Base-by-base conservation (phyloP, 306 rosid genomes). In the Rosa multiflora region DNA sequence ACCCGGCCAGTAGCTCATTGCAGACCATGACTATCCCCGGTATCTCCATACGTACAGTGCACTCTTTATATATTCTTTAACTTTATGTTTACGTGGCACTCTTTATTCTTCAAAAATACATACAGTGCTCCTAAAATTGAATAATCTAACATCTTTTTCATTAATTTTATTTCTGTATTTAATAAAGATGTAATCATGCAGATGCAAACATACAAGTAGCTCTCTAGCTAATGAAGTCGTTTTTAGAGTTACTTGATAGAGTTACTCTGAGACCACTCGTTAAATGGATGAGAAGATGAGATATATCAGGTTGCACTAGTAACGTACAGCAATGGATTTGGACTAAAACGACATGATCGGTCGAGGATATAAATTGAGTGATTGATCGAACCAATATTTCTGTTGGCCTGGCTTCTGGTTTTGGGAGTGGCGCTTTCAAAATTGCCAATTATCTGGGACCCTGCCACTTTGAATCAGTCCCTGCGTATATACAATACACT, bases 231-330 rank as follows among this genome's bases (percentile, higher is more conserved):
- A 18, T 53, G 1, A 17, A 11, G 35, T 39, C 2, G 68, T n/a
- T 55, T 18, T 8, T 5, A 14, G 26, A 26, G 26, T 26, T 26
- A 26, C 26, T 26, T 32, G 26, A 18, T 42, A 39, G 40, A 39
- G 42, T 26, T 35, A 29, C 7, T 72, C 62, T 72, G 29, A 39
- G 21, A 75, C 78, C 78, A 77, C 51, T 67, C 48, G 40, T 77
- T 67, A 9, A 13, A 53, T 23, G 80, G 80, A 77, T 77, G 39
- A 77, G 53, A 32, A 51, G 61, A 12, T 44, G 11, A 40, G 21
- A 48, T 53, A n/a, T n/a, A n/a, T n/a, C 79, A 43, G 17, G 43
- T 72, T 73, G 83, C 69, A 23, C 70, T 63, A 62, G 68, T 63
- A 20, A 55, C 26, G 26, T 26, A 26, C 62, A n/a, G 11, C 10